Base-by-base conservation (phyloP, 352 stramenopile genomes). In the Phytophthora megakarya region DNA sequence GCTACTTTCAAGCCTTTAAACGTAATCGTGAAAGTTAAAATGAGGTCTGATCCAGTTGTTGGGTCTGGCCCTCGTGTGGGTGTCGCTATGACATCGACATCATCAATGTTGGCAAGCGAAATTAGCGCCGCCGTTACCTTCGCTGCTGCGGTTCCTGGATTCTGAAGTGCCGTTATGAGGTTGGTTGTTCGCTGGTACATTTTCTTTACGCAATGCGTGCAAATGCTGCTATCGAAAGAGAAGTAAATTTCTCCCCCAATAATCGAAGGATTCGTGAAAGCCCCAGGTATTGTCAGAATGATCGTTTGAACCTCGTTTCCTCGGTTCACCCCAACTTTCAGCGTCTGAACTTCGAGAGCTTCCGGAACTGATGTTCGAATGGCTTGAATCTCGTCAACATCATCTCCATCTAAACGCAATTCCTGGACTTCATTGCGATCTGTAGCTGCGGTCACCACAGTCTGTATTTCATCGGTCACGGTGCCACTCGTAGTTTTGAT, bases 381-480 rank as follows among this genome's bases (percentile, higher is more conserved):
- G 0, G 92, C 80, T 64, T 98, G 93, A 40, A 98, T 92, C 60
- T 98, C 93, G 51, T 98, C 91, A 15, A 97, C 49, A 67, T 98
- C 88, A 51, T 93, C 84, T 1, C 77, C 91, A 67, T 90, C 70
- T 15, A 98, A 53, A 1, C 69, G 58, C 5, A 98, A 57, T 19
- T 90, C 80, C 63, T 98, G 90, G 6, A 98, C 82, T 84, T 98
- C 95, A 52, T 98, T 80, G 0, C 87, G 86, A 67, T 99, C 96
- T 1, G 82, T 78, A 8, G 96, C 96, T 22, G 80, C 89, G 1
- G 94, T 98, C 12, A 86, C 94, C 3, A 99, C 80, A 13, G 79
- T 91, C 70, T 98, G 91, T 5, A 98, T 70, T 76, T 99, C 96
- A 22, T 97, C 81, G 3, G 95, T 76, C 23, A 96, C 93, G 1